Percentiles rank a stretch among this genome's conserved stretches.
Evolutionary conservation across 345 rosid species (phyloP).

Genomic region (Pistacia vera): DNA sequence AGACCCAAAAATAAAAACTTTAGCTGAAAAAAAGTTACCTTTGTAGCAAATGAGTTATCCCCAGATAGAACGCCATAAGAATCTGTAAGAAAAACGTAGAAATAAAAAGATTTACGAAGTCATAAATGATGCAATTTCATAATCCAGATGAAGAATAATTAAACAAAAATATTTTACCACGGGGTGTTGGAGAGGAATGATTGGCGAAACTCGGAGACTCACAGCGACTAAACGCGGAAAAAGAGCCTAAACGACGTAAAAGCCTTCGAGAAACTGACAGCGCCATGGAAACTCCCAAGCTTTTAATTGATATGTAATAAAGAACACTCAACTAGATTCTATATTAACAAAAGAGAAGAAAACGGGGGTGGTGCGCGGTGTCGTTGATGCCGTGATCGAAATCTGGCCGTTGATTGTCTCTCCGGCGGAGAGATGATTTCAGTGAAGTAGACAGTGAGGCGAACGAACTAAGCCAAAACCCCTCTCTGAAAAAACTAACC

Average conservation of each 20-base stretch:
- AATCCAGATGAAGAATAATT: slow-evolving; percentile 4
- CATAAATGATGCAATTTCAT: slow-evolving; percentile 4
- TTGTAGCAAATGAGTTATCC: slow-evolving; percentile 20
- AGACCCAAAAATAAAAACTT: neutral
- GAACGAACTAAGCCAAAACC: neutral
- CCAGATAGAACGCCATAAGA: neutral
- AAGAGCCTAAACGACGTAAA: slow-evolving; percentile 36
- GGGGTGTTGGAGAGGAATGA: slow-evolving; percentile 20
- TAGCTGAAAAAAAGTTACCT: slow-evolving; percentile 20
- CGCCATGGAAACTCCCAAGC: slow-evolving; percentile 39
- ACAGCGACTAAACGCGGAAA: slow-evolving; percentile 24
- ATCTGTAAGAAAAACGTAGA: slow-evolving; percentile 6
- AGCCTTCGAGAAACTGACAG: slow-evolving; percentile 40
- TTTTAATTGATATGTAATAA: neutral
- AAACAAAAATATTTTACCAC: slow-evolving; percentile 12
- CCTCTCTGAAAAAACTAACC: too few species aligned
- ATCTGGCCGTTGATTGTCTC: neutral
- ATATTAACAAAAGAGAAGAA: neutral
- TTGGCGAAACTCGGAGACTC: slow-evolving; percentile 10
- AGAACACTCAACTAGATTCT: neutral
- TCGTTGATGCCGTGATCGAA: neutral
- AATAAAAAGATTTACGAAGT: neutral
- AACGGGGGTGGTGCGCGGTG: neutral
- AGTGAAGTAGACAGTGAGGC: neutral
- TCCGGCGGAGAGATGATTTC: neutral